A percentile compares a stretch with the other conserved stretches of the same genome.
Evolutionary conservation across 768 basidiomycete species (phyloP).

Genomic region (Strobilomyces dryophilus): DNA sequence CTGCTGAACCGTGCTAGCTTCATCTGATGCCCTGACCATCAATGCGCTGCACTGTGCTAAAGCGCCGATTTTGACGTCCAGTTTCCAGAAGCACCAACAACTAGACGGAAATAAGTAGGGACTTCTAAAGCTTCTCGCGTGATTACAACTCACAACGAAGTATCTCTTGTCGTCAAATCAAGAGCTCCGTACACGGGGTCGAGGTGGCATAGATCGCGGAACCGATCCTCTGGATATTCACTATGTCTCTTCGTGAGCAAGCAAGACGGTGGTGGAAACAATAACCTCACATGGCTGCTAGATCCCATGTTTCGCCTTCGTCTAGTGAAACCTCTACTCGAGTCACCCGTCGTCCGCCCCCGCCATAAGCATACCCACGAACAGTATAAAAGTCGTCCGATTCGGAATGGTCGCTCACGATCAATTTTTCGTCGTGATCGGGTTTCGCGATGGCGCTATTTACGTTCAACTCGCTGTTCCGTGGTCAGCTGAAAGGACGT

Average conservation of each 20-base stretch:
- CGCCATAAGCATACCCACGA: slow-evolving; percentile 59
- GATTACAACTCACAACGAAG: slow-evolving; percentile 38
- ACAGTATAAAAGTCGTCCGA: slow-evolving; percentile 34
- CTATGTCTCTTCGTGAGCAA: slow-evolving; percentile 13
- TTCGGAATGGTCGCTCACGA: slow-evolving; percentile 5
- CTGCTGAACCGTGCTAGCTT: slow-evolving; percentile 46
- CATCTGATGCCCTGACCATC: slow-evolving; percentile 53
- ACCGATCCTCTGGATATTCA: slow-evolving; percentile 49
- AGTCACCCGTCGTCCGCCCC: slow-evolving; percentile 54
- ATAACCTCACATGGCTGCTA: slow-evolving; percentile 37
- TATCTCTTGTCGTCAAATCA: slow-evolving; percentile 45
- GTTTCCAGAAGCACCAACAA: slow-evolving; percentile 62
- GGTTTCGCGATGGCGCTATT: slow-evolving; percentile 57
- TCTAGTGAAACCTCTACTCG: slow-evolving; percentile 57
- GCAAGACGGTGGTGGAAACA: background rate
- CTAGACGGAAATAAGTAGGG: slow-evolving; percentile 1
- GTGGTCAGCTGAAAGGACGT: slow-evolving; percentile 16
- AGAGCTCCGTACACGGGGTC: slow-evolving; percentile 46
- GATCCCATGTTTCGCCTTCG: slow-evolving; percentile 46
- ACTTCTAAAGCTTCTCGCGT: background rate
- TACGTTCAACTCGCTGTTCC: slow-evolving; percentile 51
- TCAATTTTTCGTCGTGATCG: slow-evolving; percentile 47
- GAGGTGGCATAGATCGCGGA: slow-evolving; percentile 34
- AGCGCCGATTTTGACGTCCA: slow-evolving; percentile 32
- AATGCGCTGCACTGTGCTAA: slow-evolving; percentile 37